Evolutionary conservation across 1,139 yeast genomes (phyloP), one percentile per base, ranked within the genome.

Genomic region (Suhomyces maxii): DNA sequence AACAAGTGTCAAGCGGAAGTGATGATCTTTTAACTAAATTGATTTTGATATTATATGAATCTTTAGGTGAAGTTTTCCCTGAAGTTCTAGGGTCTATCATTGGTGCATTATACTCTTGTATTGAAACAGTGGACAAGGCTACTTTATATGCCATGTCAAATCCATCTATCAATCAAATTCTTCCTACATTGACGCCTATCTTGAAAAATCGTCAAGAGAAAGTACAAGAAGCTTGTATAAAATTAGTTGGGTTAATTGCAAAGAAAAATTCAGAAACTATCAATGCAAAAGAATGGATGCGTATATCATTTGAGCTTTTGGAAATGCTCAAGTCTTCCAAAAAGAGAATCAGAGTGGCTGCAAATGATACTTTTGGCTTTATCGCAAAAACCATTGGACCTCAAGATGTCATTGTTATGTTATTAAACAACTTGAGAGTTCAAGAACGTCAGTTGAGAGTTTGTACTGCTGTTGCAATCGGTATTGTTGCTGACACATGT

Each of bases 401-500:
- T 0, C 95, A 89, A 53, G 99, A 93, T 64, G 96, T 95, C 3
- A 69, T 93, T 32, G 93, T 88, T 0, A 87, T 96, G 55, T 69
- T 95, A 34, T 71, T 95, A 47, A 89, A 88, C 55, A 93, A 93
- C 56, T 71, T 95, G 52, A 77, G 89, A 49, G 96, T 91, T 5
- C 98, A 93, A 63, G 99, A 93, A 60, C 88, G 99, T 61, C 99
- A 95, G 65, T 75, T 90, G 39, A 84, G 99, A 59, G 97, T 95
- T 10, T 91, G 97, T 62, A 90, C 99, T 0, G 97, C 99, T 1
- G 98, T 95, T 37, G 99, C 99, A 0, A 89, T 95, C 56, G 99
- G 97, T 34, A 91, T 95, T 57, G 96, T 95, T 11, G 98, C 99
- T 0, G 95, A 91, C 48, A 83, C 87, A 0, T 93, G 99, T 68